Evolutionary conservation across 352 stramenopile species (phyloP).

Genomic region (Plasmopara viticola): DNA sequence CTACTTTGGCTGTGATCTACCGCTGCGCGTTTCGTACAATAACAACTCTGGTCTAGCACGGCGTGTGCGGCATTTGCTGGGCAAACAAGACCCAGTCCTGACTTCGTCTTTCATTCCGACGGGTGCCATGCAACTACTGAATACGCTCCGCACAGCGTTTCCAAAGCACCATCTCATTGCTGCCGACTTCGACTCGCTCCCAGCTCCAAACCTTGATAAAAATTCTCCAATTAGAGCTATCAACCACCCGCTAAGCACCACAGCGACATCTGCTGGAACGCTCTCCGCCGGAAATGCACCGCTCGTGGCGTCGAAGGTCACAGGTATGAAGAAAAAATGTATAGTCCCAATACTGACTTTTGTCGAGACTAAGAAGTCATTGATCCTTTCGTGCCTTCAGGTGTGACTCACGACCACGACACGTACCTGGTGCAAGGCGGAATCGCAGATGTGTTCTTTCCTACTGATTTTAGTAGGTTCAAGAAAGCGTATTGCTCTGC

Average conservation of each 20-base stretch:
- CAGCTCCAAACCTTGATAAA: conserved; percentile 53
- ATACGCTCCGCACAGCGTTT: conserved; percentile 70
- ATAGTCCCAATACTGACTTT: not conserved
- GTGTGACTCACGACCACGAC: conserved; percentile 75
- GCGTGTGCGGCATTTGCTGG: conserved; percentile 42
- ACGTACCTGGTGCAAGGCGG: conserved; percentile 84
- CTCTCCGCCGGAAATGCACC: conserved; percentile 80
- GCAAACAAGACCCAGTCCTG: conserved; percentile 42
- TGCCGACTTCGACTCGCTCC: conserved; percentile 85
- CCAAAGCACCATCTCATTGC: conserved; percentile 84
- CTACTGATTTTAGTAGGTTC: conserved; percentile 80
- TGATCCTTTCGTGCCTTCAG: conserved; percentile 17
- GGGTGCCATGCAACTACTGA: conserved; percentile 80
- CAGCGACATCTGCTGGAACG: conserved; percentile 54
- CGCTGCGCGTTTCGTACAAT: conserved; percentile 55
- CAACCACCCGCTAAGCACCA: conserved; percentile 57
- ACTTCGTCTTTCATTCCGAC: conserved; percentile 84
- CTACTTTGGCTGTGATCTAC: conserved; percentile 68
- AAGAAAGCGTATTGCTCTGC: conserved; percentile 77
- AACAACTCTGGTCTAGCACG: conserved; percentile 48
- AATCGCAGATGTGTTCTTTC: conserved; percentile 89
- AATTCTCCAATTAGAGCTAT: conserved; percentile 45
- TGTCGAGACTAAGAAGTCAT: conserved; percentile 1
- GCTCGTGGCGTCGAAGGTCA: conserved; percentile 82
- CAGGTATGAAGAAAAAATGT: conserved; percentile 18